Conservation (phyloP, 1,284 basidiomycete species). For the Phellinidium pouzarii region DNA sequence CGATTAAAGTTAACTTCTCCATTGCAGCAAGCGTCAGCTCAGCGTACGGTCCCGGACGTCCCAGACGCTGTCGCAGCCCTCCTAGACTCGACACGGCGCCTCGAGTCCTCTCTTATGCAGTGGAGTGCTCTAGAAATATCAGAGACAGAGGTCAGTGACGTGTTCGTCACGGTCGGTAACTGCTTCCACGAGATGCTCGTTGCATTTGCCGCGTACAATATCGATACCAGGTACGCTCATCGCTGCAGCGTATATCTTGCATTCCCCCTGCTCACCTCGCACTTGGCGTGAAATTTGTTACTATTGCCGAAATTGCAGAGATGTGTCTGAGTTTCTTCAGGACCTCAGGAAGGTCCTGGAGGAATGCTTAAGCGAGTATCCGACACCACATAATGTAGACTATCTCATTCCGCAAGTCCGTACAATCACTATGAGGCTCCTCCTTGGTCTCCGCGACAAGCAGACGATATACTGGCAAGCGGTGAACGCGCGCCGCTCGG, state of each 20-base stretch:
- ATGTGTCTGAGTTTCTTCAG: conserved; percentile 74
- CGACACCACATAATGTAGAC: conserved; percentile 67
- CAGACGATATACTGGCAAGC: conserved; percentile 55
- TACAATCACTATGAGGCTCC: conserved; percentile 70
- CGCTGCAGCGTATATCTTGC: conserved; percentile 7
- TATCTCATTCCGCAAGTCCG: conserved; percentile 77
- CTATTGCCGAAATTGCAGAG: conserved; percentile 41
- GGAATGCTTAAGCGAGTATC: conserved; percentile 77
- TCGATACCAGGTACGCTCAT: conserved; percentile 69
- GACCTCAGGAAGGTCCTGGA: conserved; percentile 84
- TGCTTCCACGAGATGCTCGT: conserved; percentile 83
- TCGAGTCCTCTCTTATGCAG: conserved; percentile 73
- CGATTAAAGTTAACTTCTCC: not conserved
- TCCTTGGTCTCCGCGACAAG: conserved; percentile 79
- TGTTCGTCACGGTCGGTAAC: conserved; percentile 90
- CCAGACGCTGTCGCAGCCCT: conserved; percentile 73
- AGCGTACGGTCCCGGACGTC: conserved; percentile 37
- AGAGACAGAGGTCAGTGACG: conserved; percentile 82
- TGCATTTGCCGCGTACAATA: conserved; percentile 73
- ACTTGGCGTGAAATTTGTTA: not conserved
- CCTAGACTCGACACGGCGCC: conserved; percentile 79
- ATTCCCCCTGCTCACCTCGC: not conserved
- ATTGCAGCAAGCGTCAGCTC: not conserved
- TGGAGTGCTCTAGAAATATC: conserved; percentile 68
- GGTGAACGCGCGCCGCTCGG: conserved; percentile 2